Evolutionary conservation across 768 basidiomycete genomes (phyloP).

Genomic region (Pisolithus marmoratus): DNA sequence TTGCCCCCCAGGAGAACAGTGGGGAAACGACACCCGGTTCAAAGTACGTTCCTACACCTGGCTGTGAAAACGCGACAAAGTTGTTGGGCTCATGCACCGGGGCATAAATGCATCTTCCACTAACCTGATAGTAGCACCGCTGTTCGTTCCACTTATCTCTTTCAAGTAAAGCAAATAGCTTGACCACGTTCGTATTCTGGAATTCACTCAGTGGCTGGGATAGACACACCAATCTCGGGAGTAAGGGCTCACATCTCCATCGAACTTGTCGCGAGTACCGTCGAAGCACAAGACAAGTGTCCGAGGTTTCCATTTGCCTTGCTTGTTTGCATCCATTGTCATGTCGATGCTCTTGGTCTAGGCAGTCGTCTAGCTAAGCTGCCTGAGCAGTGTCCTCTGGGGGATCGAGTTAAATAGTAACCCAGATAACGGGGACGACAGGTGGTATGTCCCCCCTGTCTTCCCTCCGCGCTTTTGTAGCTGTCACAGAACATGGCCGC

Average conservation of each 20-base stretch:
- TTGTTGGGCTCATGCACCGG: background rate
- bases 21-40: slow-evolving; percentile 64
- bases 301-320: slow-evolving; percentile 23
- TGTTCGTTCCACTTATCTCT: slow-evolving; percentile 51
- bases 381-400: too few species aligned
- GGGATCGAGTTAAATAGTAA: too few species aligned
- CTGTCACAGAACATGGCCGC: background rate
- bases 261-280: slow-evolving; percentile 54
- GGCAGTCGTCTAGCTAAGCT: too few species aligned
- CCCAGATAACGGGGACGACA: too few species aligned
- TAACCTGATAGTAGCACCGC: slow-evolving; percentile 67
- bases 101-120: slow-evolving; percentile 1
- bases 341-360: background rate
- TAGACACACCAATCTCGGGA: background rate
- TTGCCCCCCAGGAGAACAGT: slow-evolving; percentile 51
- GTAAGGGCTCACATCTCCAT: slow-evolving; percentile 34
- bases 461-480: background rate
- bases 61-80: slow-evolving; percentile 24
- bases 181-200: slow-evolving; percentile 66
- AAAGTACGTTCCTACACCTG: slow-evolving; percentile 48
- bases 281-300: slow-evolving; percentile 66
- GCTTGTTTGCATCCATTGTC: background rate
- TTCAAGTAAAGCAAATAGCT: slow-evolving; percentile 61
- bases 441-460: too few species aligned
- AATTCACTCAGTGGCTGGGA: background rate